phyloP scores from a whole-genome alignment of 352 stramenopile genomes.

The Ochromonadaceae sp. region DNA sequence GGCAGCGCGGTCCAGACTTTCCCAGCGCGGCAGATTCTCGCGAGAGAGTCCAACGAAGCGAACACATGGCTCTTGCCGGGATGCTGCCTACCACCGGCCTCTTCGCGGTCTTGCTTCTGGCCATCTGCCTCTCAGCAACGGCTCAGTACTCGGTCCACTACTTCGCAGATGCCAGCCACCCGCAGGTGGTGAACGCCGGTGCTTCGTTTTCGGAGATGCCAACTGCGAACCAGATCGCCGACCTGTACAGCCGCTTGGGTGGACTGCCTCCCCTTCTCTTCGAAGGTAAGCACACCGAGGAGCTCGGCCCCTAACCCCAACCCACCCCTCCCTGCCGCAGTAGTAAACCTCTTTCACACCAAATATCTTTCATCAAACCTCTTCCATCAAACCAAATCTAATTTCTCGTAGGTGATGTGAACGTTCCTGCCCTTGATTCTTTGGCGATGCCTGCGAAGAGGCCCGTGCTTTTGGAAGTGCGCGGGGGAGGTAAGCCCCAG shows the following conservation, averaged over 20 bases:
- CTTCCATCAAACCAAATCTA: neutral
- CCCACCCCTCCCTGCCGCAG: neutral
- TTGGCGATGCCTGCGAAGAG: neutral
- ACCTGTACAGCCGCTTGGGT: slow-evolving; percentile 4
- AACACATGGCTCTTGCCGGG: no score
- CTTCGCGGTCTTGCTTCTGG: no score
- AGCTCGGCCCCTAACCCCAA: neutral
- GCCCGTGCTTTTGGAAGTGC: neutral
- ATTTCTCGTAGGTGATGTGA: neutral
- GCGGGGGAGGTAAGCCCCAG: neutral
- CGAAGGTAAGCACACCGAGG: slow-evolving; percentile 7
- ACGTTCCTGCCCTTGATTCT: neutral
- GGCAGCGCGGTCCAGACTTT: no score
- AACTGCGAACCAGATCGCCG: slow-evolving; percentile 3
- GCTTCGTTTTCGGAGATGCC: no score
- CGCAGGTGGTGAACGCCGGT: no score
- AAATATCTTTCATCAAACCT: neutral
- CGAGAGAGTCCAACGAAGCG: no score
- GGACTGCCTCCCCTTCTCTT: neutral
- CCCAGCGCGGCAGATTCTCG: no score
- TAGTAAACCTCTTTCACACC: neutral
- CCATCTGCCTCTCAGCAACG: no score
- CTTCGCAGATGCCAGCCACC: no score
- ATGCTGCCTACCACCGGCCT: no score
- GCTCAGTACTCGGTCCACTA: no score